Percentiles rank a stretch among this genome's conserved stretches.
Evolutionary conservation across 495 filamentous ascomycete species (phyloP).

Genomic region (Talaromyces liani): DNA sequence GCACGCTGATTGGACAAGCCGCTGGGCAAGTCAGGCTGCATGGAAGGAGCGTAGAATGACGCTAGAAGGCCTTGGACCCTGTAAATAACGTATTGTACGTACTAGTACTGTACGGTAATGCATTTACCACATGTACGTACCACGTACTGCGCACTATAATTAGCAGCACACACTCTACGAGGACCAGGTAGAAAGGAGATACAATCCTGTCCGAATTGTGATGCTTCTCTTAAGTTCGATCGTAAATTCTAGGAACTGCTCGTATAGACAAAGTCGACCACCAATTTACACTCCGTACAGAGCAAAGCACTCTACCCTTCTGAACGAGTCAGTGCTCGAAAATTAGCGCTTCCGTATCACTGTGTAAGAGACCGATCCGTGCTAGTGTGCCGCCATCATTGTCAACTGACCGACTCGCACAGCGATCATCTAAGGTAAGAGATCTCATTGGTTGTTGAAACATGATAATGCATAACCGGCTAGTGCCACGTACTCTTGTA

Average conservation of each 20-base stretch:
- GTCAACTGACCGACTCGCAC: background rate
- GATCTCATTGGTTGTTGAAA: background rate
- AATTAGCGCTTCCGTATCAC: background rate
- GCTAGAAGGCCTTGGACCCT: slow-evolving; percentile 6
- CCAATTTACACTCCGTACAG: background rate
- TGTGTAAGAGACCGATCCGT: background rate
- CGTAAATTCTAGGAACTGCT: background rate
- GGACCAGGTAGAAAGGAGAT: too few relatives aligned
- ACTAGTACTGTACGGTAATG: background rate
- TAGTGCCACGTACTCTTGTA: too few relatives aligned
- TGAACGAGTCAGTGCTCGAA: background rate
- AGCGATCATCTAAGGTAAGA: background rate
- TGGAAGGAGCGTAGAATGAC: slow-evolving; percentile 6
- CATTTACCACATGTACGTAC: background rate
- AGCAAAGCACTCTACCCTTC: too few relatives aligned
- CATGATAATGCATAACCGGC: too few relatives aligned
- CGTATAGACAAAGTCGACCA: background rate
- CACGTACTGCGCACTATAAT: background rate
- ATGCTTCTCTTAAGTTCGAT: too few relatives aligned
- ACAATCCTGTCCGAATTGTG: too few relatives aligned
- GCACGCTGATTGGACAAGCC: background rate
- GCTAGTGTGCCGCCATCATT: background rate
- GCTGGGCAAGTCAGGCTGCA: background rate
- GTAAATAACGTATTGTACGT: background rate
- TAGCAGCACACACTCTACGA: background rate